Conservation (phyloP, 192 early-diverging fungal genomes). For the Funneliformis geosporum region DNA sequence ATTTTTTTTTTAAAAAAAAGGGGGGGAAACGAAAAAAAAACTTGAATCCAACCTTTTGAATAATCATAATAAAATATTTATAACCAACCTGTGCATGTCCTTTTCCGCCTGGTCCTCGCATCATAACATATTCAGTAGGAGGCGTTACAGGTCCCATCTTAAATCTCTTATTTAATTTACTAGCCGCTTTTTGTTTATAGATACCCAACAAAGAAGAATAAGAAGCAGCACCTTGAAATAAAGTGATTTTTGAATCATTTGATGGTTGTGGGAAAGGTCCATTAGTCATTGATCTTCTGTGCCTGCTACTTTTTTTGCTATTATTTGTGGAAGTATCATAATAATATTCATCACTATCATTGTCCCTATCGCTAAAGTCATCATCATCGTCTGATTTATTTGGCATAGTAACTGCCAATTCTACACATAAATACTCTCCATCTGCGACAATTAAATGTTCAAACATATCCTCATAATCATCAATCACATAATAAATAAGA, state of each 20-base stretch:
- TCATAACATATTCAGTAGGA: conserved; percentile 91
- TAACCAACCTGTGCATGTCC: conserved; percentile 81
- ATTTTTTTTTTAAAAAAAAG: not conserved
- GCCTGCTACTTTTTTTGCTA: not conserved
- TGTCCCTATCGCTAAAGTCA: conserved; percentile 8
- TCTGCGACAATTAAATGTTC: conserved; percentile 84
- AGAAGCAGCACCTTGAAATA: conserved; percentile 93
- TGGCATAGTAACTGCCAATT: conserved; percentile 80
- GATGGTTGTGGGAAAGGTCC: conserved; percentile 31
- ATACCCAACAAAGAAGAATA: conserved; percentile 81
- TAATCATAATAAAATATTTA: not conserved
- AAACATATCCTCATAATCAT: conserved; percentile 90
- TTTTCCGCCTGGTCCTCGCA: conserved; percentile 88
- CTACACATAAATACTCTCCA: conserved; percentile 88
- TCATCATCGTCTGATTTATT: conserved; percentile 33
- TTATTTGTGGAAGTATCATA: not conserved
- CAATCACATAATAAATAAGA: conserved; percentile 88
- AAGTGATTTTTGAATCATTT: conserved; percentile 63
- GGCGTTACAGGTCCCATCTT: conserved; percentile 64
- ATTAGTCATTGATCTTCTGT: conserved; percentile 20
- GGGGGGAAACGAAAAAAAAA: not conserved
- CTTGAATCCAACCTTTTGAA: too few species aligned
- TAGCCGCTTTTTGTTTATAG: conserved; percentile 74
- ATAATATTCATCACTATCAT: conserved; percentile 29
- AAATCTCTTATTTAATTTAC: conserved; percentile 64